Evolutionary conservation across 73 alveolate genomes (phyloP), one percentile per base, ranked within the genome.

Genomic region (Paraurostyla sp.): DNA sequence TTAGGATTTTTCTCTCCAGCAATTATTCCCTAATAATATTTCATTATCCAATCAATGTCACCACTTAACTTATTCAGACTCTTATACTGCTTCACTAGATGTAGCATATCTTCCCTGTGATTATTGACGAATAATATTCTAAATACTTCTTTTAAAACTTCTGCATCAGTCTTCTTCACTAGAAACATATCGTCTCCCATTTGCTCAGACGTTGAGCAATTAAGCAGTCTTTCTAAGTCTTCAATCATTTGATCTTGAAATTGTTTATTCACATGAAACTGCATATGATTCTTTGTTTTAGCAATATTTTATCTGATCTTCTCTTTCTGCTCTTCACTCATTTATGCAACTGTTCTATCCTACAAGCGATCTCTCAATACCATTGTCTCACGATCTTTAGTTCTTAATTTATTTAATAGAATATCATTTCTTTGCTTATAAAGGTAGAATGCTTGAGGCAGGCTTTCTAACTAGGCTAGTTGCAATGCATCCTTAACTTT

Each of bases 191-290:
- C 86, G n/a, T 73, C 86, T 23, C 7, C 18, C 35, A 73, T 15
- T 13, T 9, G 2, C 6, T 23, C 68, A 0, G 86, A 48, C 1
- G 65, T 73, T 13, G 40, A 13, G 27, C 32, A 13, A 45, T 73
- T 73, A 0, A 73, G 33, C 46, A 73, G 42, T 13, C 86, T 40
- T 30, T 73, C 49, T 11, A 73, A 45, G 40, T 73, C 86, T 46
- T 73, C 86, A 4, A 43, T 43, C 16, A 73, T 3, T 30, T 73
- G 29, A 25, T 73, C 86, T 45, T 23, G 51, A 36, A 73, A 73
- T 48, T 73, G 33, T 25, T 73, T 43, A 35, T 48, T 73, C 4
- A 73, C 71, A 73, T 73, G 86, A 48, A 73, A 73, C 51, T 48
- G 25, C 86, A 73, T 3, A 13, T 46, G 69, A 23, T 43, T 73